Evolutionary conservation across 108 stramenopile genomes (phyloP).

Genomic region (Skeletonema grethae): DNA sequence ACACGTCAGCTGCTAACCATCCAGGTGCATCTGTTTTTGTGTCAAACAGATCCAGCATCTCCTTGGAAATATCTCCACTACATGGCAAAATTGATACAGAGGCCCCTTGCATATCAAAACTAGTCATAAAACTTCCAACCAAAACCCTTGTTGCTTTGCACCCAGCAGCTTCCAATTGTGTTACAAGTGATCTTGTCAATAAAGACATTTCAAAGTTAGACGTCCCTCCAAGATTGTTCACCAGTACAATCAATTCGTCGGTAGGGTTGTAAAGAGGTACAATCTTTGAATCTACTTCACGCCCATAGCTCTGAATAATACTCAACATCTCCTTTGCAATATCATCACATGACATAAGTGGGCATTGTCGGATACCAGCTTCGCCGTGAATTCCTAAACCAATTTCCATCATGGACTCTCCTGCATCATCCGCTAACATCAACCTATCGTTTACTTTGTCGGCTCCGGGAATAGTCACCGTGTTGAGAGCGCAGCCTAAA

Average conservation of each 20-base stretch:
- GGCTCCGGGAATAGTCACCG: constrained; percentile 93
- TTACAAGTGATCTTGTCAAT: constrained; percentile 71
- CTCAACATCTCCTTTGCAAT: constrained; percentile 76
- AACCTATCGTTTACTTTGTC: constrained; percentile 71
- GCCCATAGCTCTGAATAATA: constrained; percentile 75
- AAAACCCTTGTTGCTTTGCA: constrained; percentile 72
- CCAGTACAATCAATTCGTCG: constrained; percentile 80
- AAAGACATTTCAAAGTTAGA: constrained; percentile 94
- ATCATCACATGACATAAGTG: constrained; percentile 71
- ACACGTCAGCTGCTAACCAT: constrained; percentile 73
- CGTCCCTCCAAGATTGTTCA: constrained; percentile 95
- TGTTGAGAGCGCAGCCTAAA: constrained; percentile 90
- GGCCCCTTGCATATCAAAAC: constrained; percentile 96
- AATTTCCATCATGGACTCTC: constrained; percentile 79
- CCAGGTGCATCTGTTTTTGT: constrained; percentile 83
- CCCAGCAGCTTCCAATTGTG: constrained; percentile 53
- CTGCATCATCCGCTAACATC: constrained; percentile 46
- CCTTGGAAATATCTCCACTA: constrained; percentile 32
- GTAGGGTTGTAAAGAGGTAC: constrained; percentile 64
- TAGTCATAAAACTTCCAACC: constrained; percentile 94
- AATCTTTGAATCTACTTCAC: constrained; percentile 40
- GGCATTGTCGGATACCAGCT: constrained; percentile 83
- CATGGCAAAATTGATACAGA: constrained; percentile 85
- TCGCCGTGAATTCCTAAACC: constrained; percentile 99
- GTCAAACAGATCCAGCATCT: constrained; percentile 73